Percentiles rank a stretch among this genome's conserved stretches.
These are phyloP conservation scores for Tephrocybe sp. DNA, from an alignment of 768 basidiomycete species.

Conservation along the genomic window DNA sequence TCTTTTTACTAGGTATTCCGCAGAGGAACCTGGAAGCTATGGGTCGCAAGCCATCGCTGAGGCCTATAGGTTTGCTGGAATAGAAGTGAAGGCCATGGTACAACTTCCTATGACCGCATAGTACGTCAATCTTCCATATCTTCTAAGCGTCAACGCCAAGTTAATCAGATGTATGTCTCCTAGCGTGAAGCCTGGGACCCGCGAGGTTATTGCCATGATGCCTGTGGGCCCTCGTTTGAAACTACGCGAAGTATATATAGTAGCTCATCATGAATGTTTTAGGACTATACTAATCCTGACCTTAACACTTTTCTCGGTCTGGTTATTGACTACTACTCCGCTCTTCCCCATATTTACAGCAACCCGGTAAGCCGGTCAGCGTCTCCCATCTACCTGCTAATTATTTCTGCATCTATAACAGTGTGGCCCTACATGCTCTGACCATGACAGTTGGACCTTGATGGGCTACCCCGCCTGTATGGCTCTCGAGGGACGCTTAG, in stretches of 20 bases:
- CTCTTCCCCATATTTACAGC: slow-evolving; percentile 39
- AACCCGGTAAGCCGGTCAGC: slow-evolving; percentile 31
- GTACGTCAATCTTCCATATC: slow-evolving; percentile 18
- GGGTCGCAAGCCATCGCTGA: slow-evolving; percentile 48
- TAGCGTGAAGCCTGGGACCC: slow-evolving; percentile 45
- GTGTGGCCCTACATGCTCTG: slow-evolving; percentile 66
- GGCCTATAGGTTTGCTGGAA: slow-evolving; percentile 40
- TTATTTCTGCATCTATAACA: neutral
- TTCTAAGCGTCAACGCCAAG: neutral
- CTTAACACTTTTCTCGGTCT: slow-evolving; percentile 43
- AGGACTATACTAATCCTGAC: slow-evolving; percentile 31
- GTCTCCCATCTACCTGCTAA: neutral
- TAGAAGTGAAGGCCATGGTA: slow-evolving; percentile 40
- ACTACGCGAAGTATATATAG: neutral
- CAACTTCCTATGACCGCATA: slow-evolving; percentile 49
- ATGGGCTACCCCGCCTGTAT: slow-evolving; percentile 55
- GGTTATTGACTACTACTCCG: slow-evolving; percentile 42
- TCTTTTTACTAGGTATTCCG: slow-evolving; percentile 24
- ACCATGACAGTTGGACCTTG: slow-evolving; percentile 64
- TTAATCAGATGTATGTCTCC: slow-evolving; percentile 13
- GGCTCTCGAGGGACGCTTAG: slow-evolving; percentile 25
- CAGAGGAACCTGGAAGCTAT: slow-evolving; percentile 49
- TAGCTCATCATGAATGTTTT: neutral
- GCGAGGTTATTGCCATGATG: slow-evolving; percentile 35
- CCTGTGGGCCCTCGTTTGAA: slow-evolving; percentile 20